These are phyloP conservation scores for Chytriomyces confervae DNA, from an alignment of 192 early-diverging fungal species.

Conservation along the genomic window DNA sequence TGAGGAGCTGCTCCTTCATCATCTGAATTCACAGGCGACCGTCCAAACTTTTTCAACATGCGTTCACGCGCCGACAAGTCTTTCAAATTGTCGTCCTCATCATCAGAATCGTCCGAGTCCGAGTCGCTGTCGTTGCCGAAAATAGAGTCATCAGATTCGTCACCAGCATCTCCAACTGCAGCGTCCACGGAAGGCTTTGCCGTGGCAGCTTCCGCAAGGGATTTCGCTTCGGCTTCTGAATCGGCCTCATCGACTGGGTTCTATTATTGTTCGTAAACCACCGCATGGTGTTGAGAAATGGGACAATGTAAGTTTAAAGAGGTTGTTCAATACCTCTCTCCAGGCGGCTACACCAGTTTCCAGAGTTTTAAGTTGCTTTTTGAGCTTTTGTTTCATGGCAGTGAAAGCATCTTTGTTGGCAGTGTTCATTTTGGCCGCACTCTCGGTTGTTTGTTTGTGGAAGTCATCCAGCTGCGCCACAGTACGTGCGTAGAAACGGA, in stretches of 20 bases:
- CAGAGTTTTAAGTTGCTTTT: constrained; percentile 83
- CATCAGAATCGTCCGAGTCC: constrained; percentile 34
- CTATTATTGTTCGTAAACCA: background rate
- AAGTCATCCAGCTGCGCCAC: constrained; percentile 80
- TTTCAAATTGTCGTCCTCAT: constrained; percentile 34
- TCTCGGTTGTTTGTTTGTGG: constrained; percentile 60
- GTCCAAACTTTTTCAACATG: constrained; percentile 35
- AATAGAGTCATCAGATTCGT: constrained; percentile 61
- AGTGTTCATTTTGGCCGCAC: constrained; percentile 85
- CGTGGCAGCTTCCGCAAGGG: background rate
- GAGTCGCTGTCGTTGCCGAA: constrained; percentile 67
- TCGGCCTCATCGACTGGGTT: constrained; percentile 61
- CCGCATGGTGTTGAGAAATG: background rate
- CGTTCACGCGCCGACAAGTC: constrained; percentile 17
- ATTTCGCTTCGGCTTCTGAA: constrained; percentile 50
- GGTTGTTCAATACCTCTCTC: constrained; percentile 38
- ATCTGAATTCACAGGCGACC: constrained; percentile 15
- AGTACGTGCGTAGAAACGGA: constrained; percentile 76
- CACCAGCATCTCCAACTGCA: constrained; percentile 45
- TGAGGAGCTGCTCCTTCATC: constrained; percentile 13
- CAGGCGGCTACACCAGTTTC: constrained; percentile 76
- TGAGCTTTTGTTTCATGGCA: constrained; percentile 90
- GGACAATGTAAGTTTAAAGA: constrained; percentile 1
- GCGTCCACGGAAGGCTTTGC: constrained; percentile 31
- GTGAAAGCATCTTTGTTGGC: constrained; percentile 82